Evolutionary conservation across 495 filamentous ascomycete species (phyloP).

Genomic region (Astrocystis sublimbata): DNA sequence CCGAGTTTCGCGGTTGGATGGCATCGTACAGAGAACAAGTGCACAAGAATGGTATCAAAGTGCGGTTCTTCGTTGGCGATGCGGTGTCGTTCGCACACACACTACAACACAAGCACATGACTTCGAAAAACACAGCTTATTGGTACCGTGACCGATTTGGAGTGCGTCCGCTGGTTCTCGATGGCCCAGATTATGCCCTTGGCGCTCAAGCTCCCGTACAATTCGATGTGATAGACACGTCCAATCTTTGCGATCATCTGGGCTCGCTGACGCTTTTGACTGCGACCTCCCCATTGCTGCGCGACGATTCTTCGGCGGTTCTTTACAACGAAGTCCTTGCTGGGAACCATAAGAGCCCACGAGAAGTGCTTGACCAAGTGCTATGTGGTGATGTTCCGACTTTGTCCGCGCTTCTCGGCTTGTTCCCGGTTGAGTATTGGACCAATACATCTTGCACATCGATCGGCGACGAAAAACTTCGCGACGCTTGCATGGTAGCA

Average conservation of each 20-base stretch:
- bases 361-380: slow-evolving; percentile 31
- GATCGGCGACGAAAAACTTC: slow-evolving; percentile 25
- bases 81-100: slow-evolving; percentile 49
- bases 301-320: slow-evolving; percentile 37
- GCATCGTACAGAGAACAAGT: slow-evolving; percentile 8
- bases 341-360: slow-evolving; percentile 16
- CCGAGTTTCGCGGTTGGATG: slow-evolving; percentile 5
- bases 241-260: slow-evolving; percentile 52
- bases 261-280: slow-evolving; percentile 52
- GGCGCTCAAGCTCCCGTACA: slow-evolving; percentile 34
- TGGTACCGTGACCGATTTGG: slow-evolving; percentile 31
- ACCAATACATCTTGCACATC: slow-evolving; percentile 46
- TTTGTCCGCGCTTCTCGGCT: slow-evolving; percentile 47
- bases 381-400: slow-evolving; percentile 48
- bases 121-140: slow-evolving; percentile 24
- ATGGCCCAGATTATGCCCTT: slow-evolving; percentile 40
- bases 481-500: slow-evolving; percentile 12
- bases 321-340: slow-evolving; percentile 49
- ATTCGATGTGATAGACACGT: slow-evolving; percentile 63
- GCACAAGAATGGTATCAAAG: slow-evolving; percentile 24
- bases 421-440: slow-evolving; percentile 52
- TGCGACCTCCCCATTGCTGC: slow-evolving; percentile 49
- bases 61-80: slow-evolving; percentile 49
- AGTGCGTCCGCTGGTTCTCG: slow-evolving; percentile 38
- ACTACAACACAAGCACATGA: slow-evolving; percentile 36